Evolutionary conservation across 441 rosid genomes (phyloP).

Genomic region (Melastoma candidum): DNA sequence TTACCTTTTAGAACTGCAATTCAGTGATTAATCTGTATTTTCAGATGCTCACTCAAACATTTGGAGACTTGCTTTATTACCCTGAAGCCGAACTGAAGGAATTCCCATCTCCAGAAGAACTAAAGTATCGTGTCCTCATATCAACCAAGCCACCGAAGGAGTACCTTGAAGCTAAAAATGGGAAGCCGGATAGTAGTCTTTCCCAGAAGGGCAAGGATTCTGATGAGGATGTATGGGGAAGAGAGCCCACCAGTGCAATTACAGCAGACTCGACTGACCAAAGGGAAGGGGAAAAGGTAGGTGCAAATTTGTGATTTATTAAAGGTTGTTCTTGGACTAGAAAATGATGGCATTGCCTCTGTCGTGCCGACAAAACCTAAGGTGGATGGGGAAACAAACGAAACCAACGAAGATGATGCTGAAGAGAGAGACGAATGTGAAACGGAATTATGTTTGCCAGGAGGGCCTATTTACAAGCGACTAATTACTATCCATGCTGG

Average conservation of each 20-base stretch:
- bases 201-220: slow-evolving; percentile 27
- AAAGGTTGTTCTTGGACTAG: background rate
- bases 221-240: slow-evolving; percentile 66
- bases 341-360: background rate
- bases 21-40: slow-evolving; percentile 10
- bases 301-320: slow-evolving; percentile 2
- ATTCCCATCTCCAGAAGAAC: slow-evolving; percentile 59
- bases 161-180: slow-evolving; percentile 45
- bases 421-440: slow-evolving; percentile 39
- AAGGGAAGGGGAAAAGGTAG: slow-evolving; percentile 37
- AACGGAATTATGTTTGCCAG: slow-evolving; percentile 25
- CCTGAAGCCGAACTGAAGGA: slow-evolving; percentile 69
- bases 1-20: slow-evolving; percentile 3
- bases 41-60: slow-evolving; percentile 70
- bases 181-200: slow-evolving; percentile 27
- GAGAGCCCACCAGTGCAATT: slow-evolving; percentile 22
- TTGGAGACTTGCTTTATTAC: slow-evolving; percentile 65
- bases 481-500: slow-evolving; percentile 84
- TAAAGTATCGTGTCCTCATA: slow-evolving; percentile 59
- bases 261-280: slow-evolving; percentile 29
- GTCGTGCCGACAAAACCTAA: slow-evolving; percentile 7
- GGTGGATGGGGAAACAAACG: slow-evolving; percentile 31
- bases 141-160: slow-evolving; percentile 94
- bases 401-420: slow-evolving; percentile 19
- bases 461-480: slow-evolving; percentile 50